A percentile compares a stretch with the other conserved stretches of the same genome.
These are phyloP conservation scores for Vaccinium corymbosum DNA, from an alignment of 148 eudicot species.

Conservation along the genomic window DNA sequence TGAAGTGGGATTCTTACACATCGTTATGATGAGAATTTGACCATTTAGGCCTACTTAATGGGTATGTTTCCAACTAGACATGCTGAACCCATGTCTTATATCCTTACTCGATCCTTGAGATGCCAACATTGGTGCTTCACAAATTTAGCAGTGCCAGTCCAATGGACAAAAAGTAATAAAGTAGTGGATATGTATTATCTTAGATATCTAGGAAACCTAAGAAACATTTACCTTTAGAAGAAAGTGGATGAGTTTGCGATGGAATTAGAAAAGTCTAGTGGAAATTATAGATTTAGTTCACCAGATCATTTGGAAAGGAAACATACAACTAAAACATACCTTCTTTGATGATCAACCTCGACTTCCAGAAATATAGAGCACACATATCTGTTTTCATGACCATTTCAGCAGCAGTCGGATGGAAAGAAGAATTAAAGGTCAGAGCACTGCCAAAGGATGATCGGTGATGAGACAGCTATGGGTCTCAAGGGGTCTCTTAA, in stretches of 20 bases:
- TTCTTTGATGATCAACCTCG: background rate
- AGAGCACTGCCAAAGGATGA: background rate
- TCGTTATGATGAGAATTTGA: no score
- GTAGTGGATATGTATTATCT: background rate
- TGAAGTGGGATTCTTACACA: no score
- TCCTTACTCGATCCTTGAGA: background rate
- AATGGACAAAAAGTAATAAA: background rate
- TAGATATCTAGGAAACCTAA: background rate
- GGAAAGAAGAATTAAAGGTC: background rate
- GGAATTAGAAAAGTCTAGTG: background rate
- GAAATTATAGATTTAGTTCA: background rate
- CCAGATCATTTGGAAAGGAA: background rate
- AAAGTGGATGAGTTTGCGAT: background rate
- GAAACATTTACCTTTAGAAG: background rate
- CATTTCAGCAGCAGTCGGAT: background rate
- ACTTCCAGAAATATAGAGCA: background rate
- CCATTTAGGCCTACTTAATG: no score
- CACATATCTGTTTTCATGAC: background rate
- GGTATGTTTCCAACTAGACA: no score
- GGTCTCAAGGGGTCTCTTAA: background rate
- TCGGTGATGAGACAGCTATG: background rate
- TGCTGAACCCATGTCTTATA: no score
- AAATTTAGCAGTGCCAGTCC: background rate
- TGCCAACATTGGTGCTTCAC: background rate
- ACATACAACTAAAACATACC: background rate